Base-by-base conservation (phyloP, 192 early-diverging fungal species). In the Umbelopsis sp. region DNA sequence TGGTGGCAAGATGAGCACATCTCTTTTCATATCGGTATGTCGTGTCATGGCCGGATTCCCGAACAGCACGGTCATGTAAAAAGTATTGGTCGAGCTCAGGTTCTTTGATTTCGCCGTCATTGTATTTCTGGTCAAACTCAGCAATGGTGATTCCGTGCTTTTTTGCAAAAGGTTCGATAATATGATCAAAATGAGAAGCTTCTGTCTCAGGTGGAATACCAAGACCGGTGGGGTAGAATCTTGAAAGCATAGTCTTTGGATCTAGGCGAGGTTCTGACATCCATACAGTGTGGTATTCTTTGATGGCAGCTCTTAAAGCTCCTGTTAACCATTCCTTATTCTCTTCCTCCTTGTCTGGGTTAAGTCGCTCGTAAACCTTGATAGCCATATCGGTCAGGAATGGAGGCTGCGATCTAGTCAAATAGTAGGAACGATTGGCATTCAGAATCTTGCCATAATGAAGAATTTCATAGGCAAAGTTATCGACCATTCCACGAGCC, bases 391-490 rank as follows among this genome's bases (percentile, higher is more conserved):
- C 96, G 0, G 96, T 96, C 41, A 99, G 80, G 79, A 99, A 97
- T 10, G 97, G 97, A 24, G 97, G 97, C 79, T 99, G 97, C 8
- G 95, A 96, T 34, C 97, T 88, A 2, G 92, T 95, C 38, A 99
- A 82, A 72, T 98, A 99, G 83, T 99, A 99, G 26, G 90, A 91
- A 14, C 97, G 92, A 83, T 98, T 98, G 74, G 96, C 97, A 77
- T 99, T 99, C 50, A 98, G 86, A 77, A 99, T 98, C 82, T 97
- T 98, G 72, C 95, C 95, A 74, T 99, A 99, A 82, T 97, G 95
- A 67, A 91, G 90, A 77, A 99, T 98, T 79, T 97, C 90, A 83
- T 98, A 99, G 24, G 84, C 85, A 84, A 99, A 99, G 79, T 99
- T 95, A 74, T 98, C 96, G 10, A 97, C 91, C 96, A 98, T 98